Base-by-base conservation (phyloP, 2,329 filamentous ascomycete species). In the Colletotrichum shisoi region DNA sequence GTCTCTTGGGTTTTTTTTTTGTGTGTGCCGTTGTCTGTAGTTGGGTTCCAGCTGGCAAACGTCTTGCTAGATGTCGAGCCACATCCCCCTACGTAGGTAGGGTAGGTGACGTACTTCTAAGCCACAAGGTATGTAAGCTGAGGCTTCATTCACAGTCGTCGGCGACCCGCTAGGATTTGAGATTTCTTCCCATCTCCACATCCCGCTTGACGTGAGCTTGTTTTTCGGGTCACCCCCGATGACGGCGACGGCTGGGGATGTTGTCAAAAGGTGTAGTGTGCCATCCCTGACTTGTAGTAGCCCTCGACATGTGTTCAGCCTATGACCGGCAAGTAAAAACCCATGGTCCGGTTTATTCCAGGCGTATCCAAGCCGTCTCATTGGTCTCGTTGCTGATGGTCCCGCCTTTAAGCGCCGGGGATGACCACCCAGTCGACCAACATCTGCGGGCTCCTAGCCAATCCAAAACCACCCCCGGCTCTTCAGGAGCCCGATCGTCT, bases 131-230 rank as follows among this genome's bases (percentile, higher is more conserved):
- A 34, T 12, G 31, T 4, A 57, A 45, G 19, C 31, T 49, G n/a
- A 49, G 15, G 15, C 31, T 12, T 13, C 5, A n/a, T 21, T 13
- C 42, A 24, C n/a, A 27, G 40, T 40, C 9, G 31, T 48, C 49
- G 9, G 17, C 21, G 21, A 45, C 45, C 37, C 31, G 34, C 57
- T 12, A 12, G 37, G 37, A 54, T 13, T 44, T 12, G 8, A 21
- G 37, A 54, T 13, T 44, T 17, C 24, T 27, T 44, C 44, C 12
- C 21, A 21, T 34, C 61, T 34, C 65, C 61, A 51, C 42, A 31
- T 67, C 37, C 64, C 61, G 54, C 61, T 58, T 67, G 64, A 53
- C 61, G 44, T 49, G 61, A 64, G 64, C 61, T 66, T 57, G 52
- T 46, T 66, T 39, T 45, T 46, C 31, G 58, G 45, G 45, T 40